Evolutionary conservation across 139 green algal species (phyloP).

Genomic region (Coccomyxa sp.): DNA sequence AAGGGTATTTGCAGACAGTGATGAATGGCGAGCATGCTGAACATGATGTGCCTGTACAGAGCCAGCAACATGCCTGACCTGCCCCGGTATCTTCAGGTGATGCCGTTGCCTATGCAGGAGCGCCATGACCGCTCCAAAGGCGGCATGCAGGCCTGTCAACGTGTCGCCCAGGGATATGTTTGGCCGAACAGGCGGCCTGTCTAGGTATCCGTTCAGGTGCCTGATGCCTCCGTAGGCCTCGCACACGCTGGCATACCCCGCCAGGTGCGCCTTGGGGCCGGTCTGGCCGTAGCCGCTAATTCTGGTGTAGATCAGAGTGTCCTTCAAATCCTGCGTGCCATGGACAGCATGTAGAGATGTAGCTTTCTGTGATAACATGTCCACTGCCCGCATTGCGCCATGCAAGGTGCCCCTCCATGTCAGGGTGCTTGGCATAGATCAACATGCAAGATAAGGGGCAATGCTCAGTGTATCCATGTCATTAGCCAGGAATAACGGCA

Average conservation of each 20-base stretch:
- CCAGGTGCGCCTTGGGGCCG: constrained; percentile 42
- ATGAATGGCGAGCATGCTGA: no score
- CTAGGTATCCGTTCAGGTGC: constrained; percentile 57
- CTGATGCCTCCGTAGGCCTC: constrained; percentile 4
- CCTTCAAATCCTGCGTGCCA: constrained; percentile 39
- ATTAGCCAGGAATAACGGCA: no score
- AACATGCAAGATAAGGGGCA: no score
- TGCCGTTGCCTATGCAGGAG: constrained; percentile 50
- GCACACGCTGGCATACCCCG: constrained; percentile 16
- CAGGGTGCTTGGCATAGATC: no score
- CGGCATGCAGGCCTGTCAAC: constrained; percentile 66
- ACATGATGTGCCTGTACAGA: no score
- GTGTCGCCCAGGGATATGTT: constrained; percentile 69
- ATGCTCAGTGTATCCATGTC: no score
- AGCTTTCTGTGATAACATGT: no score
- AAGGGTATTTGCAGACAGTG: no score
- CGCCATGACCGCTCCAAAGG: constrained; percentile 74
- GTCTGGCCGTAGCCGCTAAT: constrained; percentile 81
- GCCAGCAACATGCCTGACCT: no score
- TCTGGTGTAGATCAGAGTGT: constrained; percentile 60
- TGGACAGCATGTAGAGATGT: no score
- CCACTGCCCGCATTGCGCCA: no score
- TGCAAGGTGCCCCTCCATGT: no score
- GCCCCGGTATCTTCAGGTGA: constrained; percentile 1
- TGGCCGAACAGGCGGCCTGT: constrained; percentile 62